Evolutionary conservation across 352 stramenopile genomes (phyloP).

Genomic region (Phytophthora megakarya): DNA sequence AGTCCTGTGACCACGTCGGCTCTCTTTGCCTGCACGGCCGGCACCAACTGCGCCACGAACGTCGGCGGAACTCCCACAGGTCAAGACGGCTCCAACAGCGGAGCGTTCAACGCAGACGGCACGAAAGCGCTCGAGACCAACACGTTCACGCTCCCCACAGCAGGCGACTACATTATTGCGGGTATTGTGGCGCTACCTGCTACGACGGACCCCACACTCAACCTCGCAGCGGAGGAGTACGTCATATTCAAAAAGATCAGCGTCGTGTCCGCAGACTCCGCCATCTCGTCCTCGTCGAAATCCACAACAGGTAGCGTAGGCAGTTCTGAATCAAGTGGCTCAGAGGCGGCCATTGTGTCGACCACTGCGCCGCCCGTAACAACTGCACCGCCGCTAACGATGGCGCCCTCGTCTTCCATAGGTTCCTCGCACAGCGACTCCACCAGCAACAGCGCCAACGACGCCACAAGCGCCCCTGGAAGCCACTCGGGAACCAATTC

Average conservation of each 20-base stretch:
- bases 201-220: conserved; percentile 50
- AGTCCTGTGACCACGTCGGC: conserved; percentile 43
- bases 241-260: conserved; percentile 71
- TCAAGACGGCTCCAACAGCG: conserved; percentile 35
- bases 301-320: conserved; percentile 37
- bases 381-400: conserved; percentile 32
- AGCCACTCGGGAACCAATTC: conserved; percentile 13
- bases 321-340: conserved; percentile 14
- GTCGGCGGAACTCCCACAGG: conserved; percentile 47
- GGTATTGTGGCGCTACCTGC: conserved; percentile 65
- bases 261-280: conserved; percentile 50
- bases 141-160: conserved; percentile 53
- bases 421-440: conserved; percentile 21
- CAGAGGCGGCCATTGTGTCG: conserved; percentile 5
- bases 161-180: conserved; percentile 68
- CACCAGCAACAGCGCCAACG: conserved; percentile 2
- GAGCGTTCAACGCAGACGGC: conserved; percentile 49
- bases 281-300: conserved; percentile 37
- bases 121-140: conserved; percentile 52
- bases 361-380: conserved; percentile 31
- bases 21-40: conserved; percentile 62
- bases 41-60: conserved; percentile 67
- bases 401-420: conserved; percentile 27
- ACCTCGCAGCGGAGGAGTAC: conserved; percentile 63
- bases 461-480: conserved; percentile 6